A percentile compares a stretch with the other conserved stretches of the same genome.
Evolutionary conservation across 2,329 filamentous ascomycete genomes (phyloP).

Genomic region (Stagonosporopsis tanaceti): DNA sequence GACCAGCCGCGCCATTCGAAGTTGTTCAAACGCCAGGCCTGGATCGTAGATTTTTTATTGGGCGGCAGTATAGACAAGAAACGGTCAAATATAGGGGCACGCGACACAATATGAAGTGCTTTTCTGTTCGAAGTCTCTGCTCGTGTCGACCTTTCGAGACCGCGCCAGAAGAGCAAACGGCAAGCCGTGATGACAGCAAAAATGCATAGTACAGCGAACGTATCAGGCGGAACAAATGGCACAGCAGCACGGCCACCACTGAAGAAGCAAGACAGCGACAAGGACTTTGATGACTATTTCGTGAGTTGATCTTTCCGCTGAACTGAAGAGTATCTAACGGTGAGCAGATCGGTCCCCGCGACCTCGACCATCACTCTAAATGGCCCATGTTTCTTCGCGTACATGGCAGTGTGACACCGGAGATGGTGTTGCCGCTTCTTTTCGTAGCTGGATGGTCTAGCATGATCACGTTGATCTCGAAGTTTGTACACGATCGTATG

Average conservation of each 20-base stretch:
- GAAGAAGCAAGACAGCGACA: conserved; percentile 37
- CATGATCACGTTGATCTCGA: conserved; percentile 62
- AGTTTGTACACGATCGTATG: conserved; percentile 51
- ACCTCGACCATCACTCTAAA: conserved; percentile 76
- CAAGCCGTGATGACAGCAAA: conserved; percentile 25
- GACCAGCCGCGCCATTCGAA: conserved; percentile 20
- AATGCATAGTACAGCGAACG: conserved; percentile 21
- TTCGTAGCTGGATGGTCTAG: conserved; percentile 73
- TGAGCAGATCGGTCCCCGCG: conserved; percentile 63
- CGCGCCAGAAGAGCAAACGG: neutral
- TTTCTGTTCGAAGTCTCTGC: neutral
- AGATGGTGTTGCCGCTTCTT: conserved; percentile 73
- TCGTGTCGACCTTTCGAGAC: neutral
- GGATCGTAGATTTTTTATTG: conserved; percentile 9
- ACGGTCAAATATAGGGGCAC: conserved; percentile 15
- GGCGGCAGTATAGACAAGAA: conserved; percentile 3
- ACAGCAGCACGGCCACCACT: conserved; percentile 15
- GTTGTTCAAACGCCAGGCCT: conserved; percentile 25
- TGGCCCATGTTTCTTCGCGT: conserved; percentile 77
- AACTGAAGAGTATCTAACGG: conserved; percentile 15
- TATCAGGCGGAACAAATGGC: conserved; percentile 21
- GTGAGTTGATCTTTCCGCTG: conserved; percentile 44
- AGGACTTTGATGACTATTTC: conserved; percentile 66
- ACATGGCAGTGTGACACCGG: conserved; percentile 76
- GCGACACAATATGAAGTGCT: conserved; percentile 18